These are phyloP conservation scores for Podospora fimiseda DNA, from an alignment of 495 filamentous ascomycete species.

Conservation along the genomic window DNA sequence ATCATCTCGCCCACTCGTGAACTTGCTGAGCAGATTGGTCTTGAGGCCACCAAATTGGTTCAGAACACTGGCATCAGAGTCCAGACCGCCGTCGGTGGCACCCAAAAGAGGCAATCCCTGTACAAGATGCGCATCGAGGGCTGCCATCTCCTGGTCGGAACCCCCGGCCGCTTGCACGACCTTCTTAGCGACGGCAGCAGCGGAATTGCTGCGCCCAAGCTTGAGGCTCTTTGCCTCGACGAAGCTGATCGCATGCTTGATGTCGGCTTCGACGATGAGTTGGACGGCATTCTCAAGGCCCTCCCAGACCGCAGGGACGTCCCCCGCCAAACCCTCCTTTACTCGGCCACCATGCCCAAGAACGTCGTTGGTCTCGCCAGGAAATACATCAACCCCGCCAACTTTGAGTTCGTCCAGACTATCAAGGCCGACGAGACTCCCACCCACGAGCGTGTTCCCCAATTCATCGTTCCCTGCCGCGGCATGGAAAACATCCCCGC, in stretches of 20 bases:
- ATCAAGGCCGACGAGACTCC: conserved; percentile 71
- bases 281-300: conserved; percentile 58
- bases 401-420: conserved; percentile 79
- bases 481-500: conserved; percentile 75
- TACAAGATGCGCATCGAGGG: conserved; percentile 58
- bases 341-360: conserved; percentile 82
- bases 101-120: conserved; percentile 60
- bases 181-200: conserved; percentile 63
- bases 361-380: conserved; percentile 77
- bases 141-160: conserved; percentile 86
- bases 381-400: conserved; percentile 38
- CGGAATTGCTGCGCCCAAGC: conserved; percentile 62
- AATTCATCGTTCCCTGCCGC: conserved; percentile 57
- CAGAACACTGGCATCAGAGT: conserved; percentile 62
- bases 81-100: conserved; percentile 86
- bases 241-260: conserved; percentile 93
- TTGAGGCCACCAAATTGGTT: conserved; percentile 69
- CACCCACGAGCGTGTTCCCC: conserved; percentile 78
- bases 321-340: conserved; percentile 83
- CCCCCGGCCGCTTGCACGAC: conserved; percentile 83
- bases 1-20: conserved; percentile 94
- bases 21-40: conserved; percentile 88
- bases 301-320: conserved; percentile 56
- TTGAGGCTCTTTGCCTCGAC: conserved; percentile 81
- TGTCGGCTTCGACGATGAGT: conserved; percentile 75